Base-by-base conservation (phyloP, 1,139 yeast species). In the Lodderomyces elongisporus region DNA sequence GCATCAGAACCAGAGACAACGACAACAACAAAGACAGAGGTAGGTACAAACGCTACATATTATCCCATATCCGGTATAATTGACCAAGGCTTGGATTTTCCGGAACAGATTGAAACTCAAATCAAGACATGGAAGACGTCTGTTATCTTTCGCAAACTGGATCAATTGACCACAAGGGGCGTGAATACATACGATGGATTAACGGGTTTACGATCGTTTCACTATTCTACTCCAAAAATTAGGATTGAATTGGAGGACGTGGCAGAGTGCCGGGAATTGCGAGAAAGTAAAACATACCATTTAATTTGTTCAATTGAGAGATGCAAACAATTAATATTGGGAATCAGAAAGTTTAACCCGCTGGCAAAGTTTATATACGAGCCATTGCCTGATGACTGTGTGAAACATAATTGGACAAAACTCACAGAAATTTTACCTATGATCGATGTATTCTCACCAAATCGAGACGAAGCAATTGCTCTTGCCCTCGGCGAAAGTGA, bases 61-160 rank as follows among this genome's bases (percentile, higher is more conserved):
- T 18, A 18, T 18, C 49, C 51, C 16, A 65, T 83, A 3, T 70
- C 80, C 2, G 85, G 93, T 58, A 74, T 89, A 9, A 71, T 87
- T 1, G 97, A 89, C 51, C 69, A 74, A 38, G 97, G 97, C 0
- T 46, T 53, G 2, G 96, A 88, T 51, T 85, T 87, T 49, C 95
- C 96, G 0, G 32, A 28, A 0, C 49, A 47, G 0, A 62, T 80
- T 0, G 61, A 65, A 31, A 35, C 53, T 0, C 71, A 72, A 37
- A 50, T 89, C 8, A 52, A 63, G 2, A 44, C 61, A 0, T 87
- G 95, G 95, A 56, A 65, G 0, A 66, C 87, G 0, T 84, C 82
- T 0, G 64, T 72, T 0, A 51, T 77, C 0, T 74, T 74, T 46
- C 59, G 96, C 30, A 77, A 79, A 39, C 36, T 45, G 0, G 37